Conservation (phyloP, 208 protist species). For the Kentomonas sorsogonicus region DNA sequence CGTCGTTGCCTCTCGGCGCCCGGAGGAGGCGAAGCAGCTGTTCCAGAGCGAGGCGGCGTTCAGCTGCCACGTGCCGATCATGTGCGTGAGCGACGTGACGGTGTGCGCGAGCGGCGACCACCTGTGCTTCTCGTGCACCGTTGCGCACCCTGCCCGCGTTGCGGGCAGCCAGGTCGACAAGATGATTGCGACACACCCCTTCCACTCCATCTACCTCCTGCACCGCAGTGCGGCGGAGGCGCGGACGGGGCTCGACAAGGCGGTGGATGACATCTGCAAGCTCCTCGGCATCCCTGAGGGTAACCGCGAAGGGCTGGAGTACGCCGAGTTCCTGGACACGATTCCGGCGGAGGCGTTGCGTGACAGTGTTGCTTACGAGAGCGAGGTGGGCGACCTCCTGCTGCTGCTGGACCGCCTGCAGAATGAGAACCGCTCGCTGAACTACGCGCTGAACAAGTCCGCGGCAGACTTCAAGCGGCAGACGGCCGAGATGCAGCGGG, state of each 20-base stretch:
- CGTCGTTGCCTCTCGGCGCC: slow-evolving; percentile 28
- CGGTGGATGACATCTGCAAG: slow-evolving; percentile 33
- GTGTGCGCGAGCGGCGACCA: slow-evolving; percentile 14
- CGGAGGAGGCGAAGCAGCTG: slow-evolving; percentile 32
- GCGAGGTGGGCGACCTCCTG: slow-evolving; percentile 57
- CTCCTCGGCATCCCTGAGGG: slow-evolving; percentile 22
- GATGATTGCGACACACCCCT: slow-evolving; percentile 21
- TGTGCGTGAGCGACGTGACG: slow-evolving; percentile 22
- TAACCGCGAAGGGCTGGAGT: slow-evolving; percentile 35
- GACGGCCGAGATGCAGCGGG: no score
- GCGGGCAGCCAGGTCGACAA: slow-evolving; percentile 22
- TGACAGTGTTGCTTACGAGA: slow-evolving; percentile 59
- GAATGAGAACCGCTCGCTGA: slow-evolving; percentile 46
- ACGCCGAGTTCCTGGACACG: slow-evolving; percentile 42
- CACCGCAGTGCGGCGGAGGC: slow-evolving; percentile 14
- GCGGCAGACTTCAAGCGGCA: slow-evolving; percentile 26
- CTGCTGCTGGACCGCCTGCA: slow-evolving; percentile 42
- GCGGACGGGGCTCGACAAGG: slow-evolving; percentile 41
- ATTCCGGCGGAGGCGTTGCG: slow-evolving; percentile 21
- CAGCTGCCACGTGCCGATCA: slow-evolving; percentile 27
- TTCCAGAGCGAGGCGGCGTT: slow-evolving; percentile 25
- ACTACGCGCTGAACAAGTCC: slow-evolving; percentile 43
- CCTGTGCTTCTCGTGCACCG: slow-evolving; percentile 27
- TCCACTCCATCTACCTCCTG: slow-evolving; percentile 29
- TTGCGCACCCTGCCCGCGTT: slow-evolving; percentile 22